Evolutionary conservation across 75 land plant genomes (phyloP), one percentile per base, ranked within the genome.

Genomic region (Sequoiadendron giganteum): DNA sequence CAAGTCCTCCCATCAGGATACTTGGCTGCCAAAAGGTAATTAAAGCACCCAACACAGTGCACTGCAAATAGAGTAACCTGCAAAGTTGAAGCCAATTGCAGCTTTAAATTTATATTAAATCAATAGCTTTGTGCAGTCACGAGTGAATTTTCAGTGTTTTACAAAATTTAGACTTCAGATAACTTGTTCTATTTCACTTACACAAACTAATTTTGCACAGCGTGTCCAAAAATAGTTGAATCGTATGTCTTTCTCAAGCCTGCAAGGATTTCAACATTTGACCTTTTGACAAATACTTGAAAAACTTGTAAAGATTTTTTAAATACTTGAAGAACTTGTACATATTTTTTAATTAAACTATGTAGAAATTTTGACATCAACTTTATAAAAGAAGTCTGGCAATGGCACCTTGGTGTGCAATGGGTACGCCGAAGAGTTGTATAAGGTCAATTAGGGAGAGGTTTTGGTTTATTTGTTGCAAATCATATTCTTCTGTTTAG

Each of bases 211-310:
- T 81, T 95, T 96, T 42, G 89, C 79, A 88, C 93, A 94, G 2
- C 97, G 94, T 19, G 87, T 92, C 94, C 95, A 95, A 86, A 95
- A 95, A 76, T 95, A 94, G 89, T 91, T 94, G 89, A 94, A 92
- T 9, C 95, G 87, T 48, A 93, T 95, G 85, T 95, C 93, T 90
- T 95, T 95, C 90, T 95, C 97, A 15, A 95, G 87, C 47, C 97
- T 95, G 93, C 43, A 89, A 79, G 76, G 89, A 84, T 84, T 16
- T 36, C 84, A 86, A 88, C 36, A 19, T n/a, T 42, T 18, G 13
- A 16, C 42, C 19, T 28, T 83, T 43, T 43, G 36, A 25, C 70
- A 21, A 65, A 65, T 25, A 28, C 70, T 65, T 65, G 8, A 28
- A 65, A 30, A 65, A 65, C 5, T 25, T 14, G 55, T 52, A 52